phyloP scores from a whole-genome alignment of 495 filamentous ascomycete genomes.

The Penicillium longicatenatum region DNA sequence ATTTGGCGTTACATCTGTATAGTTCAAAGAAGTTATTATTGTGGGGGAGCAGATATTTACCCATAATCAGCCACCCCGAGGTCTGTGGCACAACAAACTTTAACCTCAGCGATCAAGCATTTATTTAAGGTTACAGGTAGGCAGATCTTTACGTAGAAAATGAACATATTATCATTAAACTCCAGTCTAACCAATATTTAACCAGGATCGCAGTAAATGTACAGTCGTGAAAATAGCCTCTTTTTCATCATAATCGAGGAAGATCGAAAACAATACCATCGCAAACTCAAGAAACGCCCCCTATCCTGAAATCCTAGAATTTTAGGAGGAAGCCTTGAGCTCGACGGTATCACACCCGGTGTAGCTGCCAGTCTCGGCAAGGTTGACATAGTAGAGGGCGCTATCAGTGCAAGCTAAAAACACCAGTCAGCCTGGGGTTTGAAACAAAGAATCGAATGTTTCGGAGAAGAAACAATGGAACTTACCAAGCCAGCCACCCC shows the following conservation, averaged over 20 bases:
- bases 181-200: constrained; percentile 2
- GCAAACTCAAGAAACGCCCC: not conserved
- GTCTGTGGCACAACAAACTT: too few species aligned
- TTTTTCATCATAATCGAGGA: not conserved
- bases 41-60: too few species aligned
- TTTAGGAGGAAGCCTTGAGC: constrained; percentile 1
- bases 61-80: too few species aligned
- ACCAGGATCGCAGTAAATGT: constrained; percentile 6
- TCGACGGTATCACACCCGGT: not conserved
- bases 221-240: constrained; percentile 4
- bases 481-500: constrained; percentile 44
- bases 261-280: not conserved
- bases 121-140: too few species aligned
- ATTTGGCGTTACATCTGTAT: too few species aligned
- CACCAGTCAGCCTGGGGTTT: not conserved
- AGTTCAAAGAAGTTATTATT: too few species aligned
- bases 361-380: not conserved
- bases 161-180: constrained; percentile 3
- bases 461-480: constrained; percentile 4
- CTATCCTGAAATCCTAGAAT: not conserved
- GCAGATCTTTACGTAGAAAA: not conserved
- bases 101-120: too few species aligned
- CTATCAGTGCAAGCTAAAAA: constrained; percentile 8
- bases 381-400: constrained; percentile 5
- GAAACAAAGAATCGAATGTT: not conserved